Evolutionary conservation across 2,329 filamentous ascomycete species (phyloP), one percentile per base, ranked within the genome.

Genomic region (Microsporum ferrugineum): DNA sequence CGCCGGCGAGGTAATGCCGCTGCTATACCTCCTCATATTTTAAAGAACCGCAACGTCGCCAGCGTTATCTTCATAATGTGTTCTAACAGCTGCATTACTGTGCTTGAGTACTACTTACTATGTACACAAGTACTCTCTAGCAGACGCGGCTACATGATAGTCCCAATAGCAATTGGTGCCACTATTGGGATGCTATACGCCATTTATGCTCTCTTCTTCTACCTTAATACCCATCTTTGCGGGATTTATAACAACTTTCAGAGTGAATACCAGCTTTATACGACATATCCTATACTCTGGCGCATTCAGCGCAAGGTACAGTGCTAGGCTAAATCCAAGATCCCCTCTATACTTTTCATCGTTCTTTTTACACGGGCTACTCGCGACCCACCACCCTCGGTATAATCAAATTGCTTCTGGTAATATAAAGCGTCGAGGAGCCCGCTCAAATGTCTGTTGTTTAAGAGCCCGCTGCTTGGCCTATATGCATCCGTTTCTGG

Each of bases 61-160:
- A 67, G 69, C 2, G 65, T 66, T 31, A 57, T 68, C 27, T 70
- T 66, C 36, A 57, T 39, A 12, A 59, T 60, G 31, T 70, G 66
- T 55, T 67, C 63, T 5, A 69, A 68, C 58, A 65, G 64, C 1
- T 66, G 65, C 53, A 63, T 55, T 4, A 68, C 65, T 31, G 64
- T 69, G 2, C 57, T 70, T 10, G 68, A 69, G 33, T 71, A 72
- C 27, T 71, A 72, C 27, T 68, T 71, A 7, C 74, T 69, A 1
- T 75, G 72, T 60, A 74, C 69, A 56, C 73, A 75, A 66, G 65
- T 67, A 6, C 65, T 70, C 53, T 66, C 67, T 33, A 63, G 63
- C 47, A 63, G 66, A 33, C 68, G 68, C 51, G 66, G 68, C 14
- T 69, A 68, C 36, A 58, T 71, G 53, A 68, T 71, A 66, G 62